Conservation (phyloP, 768 basidiomycete genomes). For the Tricholomella constricta region DNA sequence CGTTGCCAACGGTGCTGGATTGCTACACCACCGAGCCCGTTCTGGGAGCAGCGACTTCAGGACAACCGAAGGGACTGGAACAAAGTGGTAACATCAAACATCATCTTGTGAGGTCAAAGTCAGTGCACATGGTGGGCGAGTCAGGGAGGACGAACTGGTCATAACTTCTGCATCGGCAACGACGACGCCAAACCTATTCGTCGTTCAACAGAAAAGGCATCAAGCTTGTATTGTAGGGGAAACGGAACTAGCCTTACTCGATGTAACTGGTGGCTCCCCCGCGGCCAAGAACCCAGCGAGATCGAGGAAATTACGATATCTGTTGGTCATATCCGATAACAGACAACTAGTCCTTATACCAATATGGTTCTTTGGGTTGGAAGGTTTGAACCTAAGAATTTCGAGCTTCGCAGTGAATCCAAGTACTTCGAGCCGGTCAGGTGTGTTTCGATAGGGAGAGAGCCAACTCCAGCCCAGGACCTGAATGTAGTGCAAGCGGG, state of each 20-base stretch:
- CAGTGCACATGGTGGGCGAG: background rate
- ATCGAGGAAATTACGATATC: constrained; percentile 65
- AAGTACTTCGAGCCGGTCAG: constrained; percentile 56
- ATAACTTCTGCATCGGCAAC: constrained; percentile 55
- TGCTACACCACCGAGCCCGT: constrained; percentile 53
- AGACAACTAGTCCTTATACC: constrained; percentile 27
- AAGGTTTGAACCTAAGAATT: constrained; percentile 59
- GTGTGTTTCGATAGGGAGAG: too few species aligned
- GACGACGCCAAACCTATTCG: constrained; percentile 56
- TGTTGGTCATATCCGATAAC: constrained; percentile 15
- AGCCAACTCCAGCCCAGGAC: constrained; percentile 49
- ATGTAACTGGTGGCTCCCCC: constrained; percentile 61
- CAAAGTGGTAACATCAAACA: constrained; percentile 54
- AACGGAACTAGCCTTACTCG: constrained; percentile 36
- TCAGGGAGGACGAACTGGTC: constrained; percentile 39
- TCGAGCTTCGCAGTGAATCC: constrained; percentile 65
- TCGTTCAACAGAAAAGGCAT: background rate
- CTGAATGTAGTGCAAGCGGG: constrained; percentile 49
- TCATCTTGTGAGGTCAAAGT: constrained; percentile 40
- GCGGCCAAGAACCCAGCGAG: constrained; percentile 48
- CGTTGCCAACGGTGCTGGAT: constrained; percentile 64
- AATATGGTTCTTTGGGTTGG: constrained; percentile 64
- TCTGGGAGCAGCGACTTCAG: constrained; percentile 28
- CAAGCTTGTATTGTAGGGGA: background rate
- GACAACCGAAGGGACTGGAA: background rate